Percentiles rank a stretch among this genome's conserved stretches.
Conservation (phyloP, 345 rosid species). For the Iberis pinnata region DNA sequence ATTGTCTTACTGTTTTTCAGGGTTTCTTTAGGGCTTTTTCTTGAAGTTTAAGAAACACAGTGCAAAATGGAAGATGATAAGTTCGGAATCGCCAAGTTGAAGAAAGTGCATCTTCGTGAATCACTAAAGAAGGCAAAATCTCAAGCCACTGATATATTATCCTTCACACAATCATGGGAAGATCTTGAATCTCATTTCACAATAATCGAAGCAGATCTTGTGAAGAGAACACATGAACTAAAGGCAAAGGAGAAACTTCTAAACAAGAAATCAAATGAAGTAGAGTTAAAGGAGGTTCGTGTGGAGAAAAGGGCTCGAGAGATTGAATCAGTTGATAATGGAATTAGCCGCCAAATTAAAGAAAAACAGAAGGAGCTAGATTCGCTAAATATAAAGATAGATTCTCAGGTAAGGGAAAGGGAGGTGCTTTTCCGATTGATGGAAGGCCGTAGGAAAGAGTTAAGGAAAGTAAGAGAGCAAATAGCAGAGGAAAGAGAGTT, state of each 20-base stretch:
- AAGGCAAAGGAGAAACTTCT: slow-evolving; percentile 2
- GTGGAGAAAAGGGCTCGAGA: slow-evolving; percentile 1
- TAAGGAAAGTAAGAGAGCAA: too few species aligned
- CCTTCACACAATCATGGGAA: neutral
- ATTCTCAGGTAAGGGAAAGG: too few species aligned
- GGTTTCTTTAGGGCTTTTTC: too few species aligned
- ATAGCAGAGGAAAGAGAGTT: too few species aligned
- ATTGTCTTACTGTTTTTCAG: too few species aligned
- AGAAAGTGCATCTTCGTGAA: slow-evolving; percentile 4
- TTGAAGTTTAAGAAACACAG: slow-evolving; percentile 10
- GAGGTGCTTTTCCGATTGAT: too few species aligned
- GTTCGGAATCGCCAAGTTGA: neutral
- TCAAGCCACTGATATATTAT: slow-evolving; percentile 1
- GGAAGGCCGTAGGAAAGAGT: too few species aligned
- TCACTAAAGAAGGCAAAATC: neutral
- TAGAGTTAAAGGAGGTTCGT: neutral
- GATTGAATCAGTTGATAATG: neutral
- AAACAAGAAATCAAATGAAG: neutral
- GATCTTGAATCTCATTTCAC: neutral
- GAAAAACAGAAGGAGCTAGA: neutral
- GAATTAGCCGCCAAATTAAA: neutral
- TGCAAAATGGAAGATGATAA: neutral
- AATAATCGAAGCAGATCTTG: neutral
- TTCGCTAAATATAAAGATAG: too few species aligned
- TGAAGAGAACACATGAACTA: neutral